Conservation (phyloP, 2,329 filamentous ascomycete species). For the Diaporthe sp. region DNA sequence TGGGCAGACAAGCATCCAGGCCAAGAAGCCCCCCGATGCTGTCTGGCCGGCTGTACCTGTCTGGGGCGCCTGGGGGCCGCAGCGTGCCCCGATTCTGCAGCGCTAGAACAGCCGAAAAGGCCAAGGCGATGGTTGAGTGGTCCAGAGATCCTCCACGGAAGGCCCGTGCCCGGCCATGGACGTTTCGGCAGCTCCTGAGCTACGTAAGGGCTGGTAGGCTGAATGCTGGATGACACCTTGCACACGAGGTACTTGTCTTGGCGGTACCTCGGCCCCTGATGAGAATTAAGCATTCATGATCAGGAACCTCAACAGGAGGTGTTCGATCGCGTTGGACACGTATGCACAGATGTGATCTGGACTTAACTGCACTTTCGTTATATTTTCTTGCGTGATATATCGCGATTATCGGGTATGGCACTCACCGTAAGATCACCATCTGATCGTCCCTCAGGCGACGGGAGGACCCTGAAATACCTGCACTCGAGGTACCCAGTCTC, state of each 20-base stretch:
- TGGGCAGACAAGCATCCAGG: slow-evolving; percentile 28
- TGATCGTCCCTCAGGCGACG: not conserved
- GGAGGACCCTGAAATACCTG: slow-evolving; percentile 19
- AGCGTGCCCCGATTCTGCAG: slow-evolving; percentile 3
- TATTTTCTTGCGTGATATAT: not conserved
- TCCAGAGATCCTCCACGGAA: not conserved
- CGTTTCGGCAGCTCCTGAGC: slow-evolving; percentile 28
- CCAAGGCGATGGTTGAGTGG: slow-evolving; percentile 14
- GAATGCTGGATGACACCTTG: not conserved
- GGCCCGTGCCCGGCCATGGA: not conserved
- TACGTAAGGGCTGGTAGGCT: not conserved
- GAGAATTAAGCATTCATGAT: not conserved
- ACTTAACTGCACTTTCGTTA: too few relatives aligned
- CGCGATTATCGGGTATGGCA: too few relatives aligned
- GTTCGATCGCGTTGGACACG: too few relatives aligned
- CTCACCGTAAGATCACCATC: not conserved
- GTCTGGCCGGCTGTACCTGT: not conserved
- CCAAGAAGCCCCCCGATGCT: slow-evolving; percentile 13
- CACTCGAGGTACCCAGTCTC: not conserved
- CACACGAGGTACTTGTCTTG: not conserved
- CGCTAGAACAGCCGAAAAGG: slow-evolving; percentile 25
- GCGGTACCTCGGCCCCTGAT: not conserved
- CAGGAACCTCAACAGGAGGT: not conserved
- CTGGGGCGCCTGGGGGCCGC: not conserved
- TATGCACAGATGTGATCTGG: not conserved